These are phyloP conservation scores for Leccinellum rugosiceps DNA, from an alignment of 768 basidiomycete genomes.

Conservation along the genomic window DNA sequence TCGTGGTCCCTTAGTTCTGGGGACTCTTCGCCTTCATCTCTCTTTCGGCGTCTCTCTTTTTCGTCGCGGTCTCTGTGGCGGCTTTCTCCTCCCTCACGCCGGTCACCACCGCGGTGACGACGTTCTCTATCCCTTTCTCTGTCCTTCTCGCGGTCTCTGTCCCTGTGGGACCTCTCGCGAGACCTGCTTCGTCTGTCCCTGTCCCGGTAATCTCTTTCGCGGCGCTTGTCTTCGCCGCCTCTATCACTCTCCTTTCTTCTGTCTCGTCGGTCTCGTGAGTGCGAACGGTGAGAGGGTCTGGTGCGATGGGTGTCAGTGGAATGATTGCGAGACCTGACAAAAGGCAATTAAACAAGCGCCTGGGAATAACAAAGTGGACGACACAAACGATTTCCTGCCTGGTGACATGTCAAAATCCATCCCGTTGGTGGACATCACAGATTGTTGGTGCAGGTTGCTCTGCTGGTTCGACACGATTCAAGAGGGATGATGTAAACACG, in stretches of 20 bases:
- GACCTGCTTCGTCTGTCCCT: slow-evolving; percentile 45
- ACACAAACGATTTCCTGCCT: slow-evolving; percentile 57
- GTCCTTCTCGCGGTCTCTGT: slow-evolving; percentile 32
- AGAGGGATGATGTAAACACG: slow-evolving; percentile 26
- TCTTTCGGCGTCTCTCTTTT: slow-evolving; percentile 58
- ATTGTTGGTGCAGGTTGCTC: slow-evolving; percentile 1
- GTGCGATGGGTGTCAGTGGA: slow-evolving; percentile 77
- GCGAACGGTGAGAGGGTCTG: slow-evolving; percentile 67
- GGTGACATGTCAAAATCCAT: slow-evolving; percentile 68
- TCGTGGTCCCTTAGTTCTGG: slow-evolving; percentile 44
- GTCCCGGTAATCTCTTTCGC: slow-evolving; percentile 51
- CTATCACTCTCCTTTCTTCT: slow-evolving; percentile 48
- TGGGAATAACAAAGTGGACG: not conserved
- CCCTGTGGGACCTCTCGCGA: slow-evolving; percentile 47
- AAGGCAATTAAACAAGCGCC: slow-evolving; percentile 5
- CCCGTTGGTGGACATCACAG: slow-evolving; percentile 45
- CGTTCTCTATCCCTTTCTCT: slow-evolving; percentile 35
- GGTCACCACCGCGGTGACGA: slow-evolving; percentile 45
- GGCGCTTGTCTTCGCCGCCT: slow-evolving; percentile 55
- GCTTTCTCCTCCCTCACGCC: slow-evolving; percentile 50
- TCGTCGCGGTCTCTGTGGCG: slow-evolving; percentile 54
- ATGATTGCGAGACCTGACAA: slow-evolving; percentile 61
- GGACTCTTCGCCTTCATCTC: slow-evolving; percentile 58
- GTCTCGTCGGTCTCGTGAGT: slow-evolving; percentile 52
- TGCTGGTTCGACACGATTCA: slow-evolving; percentile 11